Evolutionary conservation across 2,329 filamentous ascomycete genomes (phyloP).

Genomic region (Aspergillus flavus): DNA sequence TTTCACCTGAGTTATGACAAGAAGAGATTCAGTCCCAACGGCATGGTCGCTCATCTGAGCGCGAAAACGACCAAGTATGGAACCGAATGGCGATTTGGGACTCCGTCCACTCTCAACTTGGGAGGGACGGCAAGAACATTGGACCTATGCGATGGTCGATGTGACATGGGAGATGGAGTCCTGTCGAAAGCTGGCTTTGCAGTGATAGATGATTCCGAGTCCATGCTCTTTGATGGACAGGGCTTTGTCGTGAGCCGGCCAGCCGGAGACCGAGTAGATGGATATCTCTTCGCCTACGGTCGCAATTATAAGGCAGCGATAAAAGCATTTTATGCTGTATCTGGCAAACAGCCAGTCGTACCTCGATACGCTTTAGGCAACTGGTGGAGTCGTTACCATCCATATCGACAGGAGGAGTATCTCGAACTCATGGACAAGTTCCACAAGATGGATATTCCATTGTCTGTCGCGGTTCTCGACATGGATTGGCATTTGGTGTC

Average conservation of each 20-base stretch:
- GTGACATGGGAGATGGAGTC: slow-evolving; percentile 54
- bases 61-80: slow-evolving; percentile 46
- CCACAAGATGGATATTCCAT: slow-evolving; percentile 52
- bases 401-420: slow-evolving; percentile 60
- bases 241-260: slow-evolving; percentile 56
- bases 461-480: slow-evolving; percentile 63
- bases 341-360: slow-evolving; percentile 58
- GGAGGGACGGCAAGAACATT: slow-evolving; percentile 58
- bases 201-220: slow-evolving; percentile 56
- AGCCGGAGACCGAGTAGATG: slow-evolving; percentile 55
- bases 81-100: slow-evolving; percentile 57
- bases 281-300: slow-evolving; percentile 64
- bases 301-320: slow-evolving; percentile 59
- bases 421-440: slow-evolving; percentile 61
- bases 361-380: slow-evolving; percentile 64
- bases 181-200: slow-evolving; percentile 56
- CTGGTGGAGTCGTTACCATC: slow-evolving; percentile 68
- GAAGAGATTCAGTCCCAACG: slow-evolving; percentile 54
- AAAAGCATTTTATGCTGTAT: slow-evolving; percentile 57
- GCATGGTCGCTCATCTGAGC: slow-evolving; percentile 52
- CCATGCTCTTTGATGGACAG: slow-evolving; percentile 59
- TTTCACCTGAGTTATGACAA: slow-evolving; percentile 64
- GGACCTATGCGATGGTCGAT: slow-evolving; percentile 56
- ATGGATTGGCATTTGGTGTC: slow-evolving; percentile 68
- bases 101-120: slow-evolving; percentile 44